Evolutionary conservation across 2,329 filamentous ascomycete genomes (phyloP).

Genomic region (Cucurbitaria berberidis): DNA sequence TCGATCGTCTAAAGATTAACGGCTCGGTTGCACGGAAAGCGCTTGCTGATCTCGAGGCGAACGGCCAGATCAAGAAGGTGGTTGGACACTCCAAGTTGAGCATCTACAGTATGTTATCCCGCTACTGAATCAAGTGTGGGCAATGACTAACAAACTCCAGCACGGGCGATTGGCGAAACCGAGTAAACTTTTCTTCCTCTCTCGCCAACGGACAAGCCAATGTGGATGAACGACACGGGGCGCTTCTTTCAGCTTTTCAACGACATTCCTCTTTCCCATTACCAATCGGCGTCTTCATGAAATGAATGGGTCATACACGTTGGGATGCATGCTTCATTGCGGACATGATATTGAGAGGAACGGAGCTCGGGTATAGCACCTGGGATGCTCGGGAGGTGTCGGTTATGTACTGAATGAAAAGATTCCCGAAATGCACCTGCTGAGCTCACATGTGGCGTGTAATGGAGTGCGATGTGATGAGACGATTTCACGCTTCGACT

Average conservation of each 20-base stretch:
- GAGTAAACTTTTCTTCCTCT: conserved; percentile 39
- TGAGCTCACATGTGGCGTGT: background rate
- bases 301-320: conserved; percentile 38
- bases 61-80: conserved; percentile 97
- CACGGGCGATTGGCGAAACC: conserved; percentile 46
- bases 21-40: conserved; percentile 91
- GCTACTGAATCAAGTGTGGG: too few species aligned
- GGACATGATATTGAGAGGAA: conserved; percentile 41
- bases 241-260: conserved; percentile 40
- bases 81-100: conserved; percentile 95
- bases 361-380: conserved; percentile 33
- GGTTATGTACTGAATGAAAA: conserved; percentile 47
- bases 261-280: conserved; percentile 45
- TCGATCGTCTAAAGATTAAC: conserved; percentile 99
- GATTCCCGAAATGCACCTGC: conserved; percentile 33
- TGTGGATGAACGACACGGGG: conserved; percentile 33
- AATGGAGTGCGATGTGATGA: conserved; percentile 1
- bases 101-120: conserved; percentile 82
- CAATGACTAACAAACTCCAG: conserved; percentile 18
- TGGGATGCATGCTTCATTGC: conserved; percentile 40
- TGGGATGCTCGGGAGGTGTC: conserved; percentile 32
- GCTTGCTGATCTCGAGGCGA: conserved; percentile 93
- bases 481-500: background rate
- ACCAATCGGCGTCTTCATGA: conserved; percentile 45
- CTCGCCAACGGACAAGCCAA: conserved; percentile 25